A percentile compares a stretch with the other conserved stretches of the same genome.
phyloP scores from a whole-genome alignment of 495 filamentous ascomycete genomes.

The Podospora tetraspora region DNA sequence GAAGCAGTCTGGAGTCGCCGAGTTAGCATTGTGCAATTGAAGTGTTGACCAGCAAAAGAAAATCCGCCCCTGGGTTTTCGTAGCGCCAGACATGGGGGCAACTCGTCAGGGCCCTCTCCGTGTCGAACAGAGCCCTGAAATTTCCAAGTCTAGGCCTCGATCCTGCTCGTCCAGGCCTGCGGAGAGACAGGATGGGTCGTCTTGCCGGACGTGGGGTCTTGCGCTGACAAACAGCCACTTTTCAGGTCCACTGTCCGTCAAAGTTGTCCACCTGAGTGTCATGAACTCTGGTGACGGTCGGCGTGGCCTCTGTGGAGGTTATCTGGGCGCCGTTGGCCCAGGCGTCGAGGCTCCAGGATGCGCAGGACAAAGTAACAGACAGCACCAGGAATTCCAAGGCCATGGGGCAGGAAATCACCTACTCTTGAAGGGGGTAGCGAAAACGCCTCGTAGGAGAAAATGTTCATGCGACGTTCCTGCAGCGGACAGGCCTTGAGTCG shows the following conservation, averaged over 20 bases:
- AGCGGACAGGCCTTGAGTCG: conserved; percentile 66
- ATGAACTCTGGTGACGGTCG: not conserved
- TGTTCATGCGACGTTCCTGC: conserved; percentile 74
- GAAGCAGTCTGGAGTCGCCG: conserved; percentile 36
- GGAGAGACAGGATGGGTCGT: not conserved
- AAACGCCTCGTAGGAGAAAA: conserved; percentile 80
- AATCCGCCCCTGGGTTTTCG: not conserved
- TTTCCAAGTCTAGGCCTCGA: not conserved
- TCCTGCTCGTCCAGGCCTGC: not conserved
- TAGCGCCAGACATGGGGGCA: not conserved
- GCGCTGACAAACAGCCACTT: not conserved
- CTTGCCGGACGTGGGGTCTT: not conserved
- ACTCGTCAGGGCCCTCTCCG: not conserved
- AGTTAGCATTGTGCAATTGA: conserved; percentile 13
- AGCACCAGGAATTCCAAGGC: not conserved
- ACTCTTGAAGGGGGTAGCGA: conserved; percentile 84
- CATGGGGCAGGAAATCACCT: conserved; percentile 36
- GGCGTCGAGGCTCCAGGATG: not conserved
- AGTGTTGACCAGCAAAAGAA: not conserved
- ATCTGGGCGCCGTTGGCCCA: not conserved
- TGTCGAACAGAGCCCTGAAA: not conserved
- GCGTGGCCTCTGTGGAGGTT: not conserved
- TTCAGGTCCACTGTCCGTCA: not conserved
- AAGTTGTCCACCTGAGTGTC: not conserved
- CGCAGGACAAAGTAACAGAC: not conserved